A percentile compares a stretch with the other conserved stretches of the same genome.
Conservation (phyloP, 23 red algal species). For the Pyropia yezoensis region DNA sequence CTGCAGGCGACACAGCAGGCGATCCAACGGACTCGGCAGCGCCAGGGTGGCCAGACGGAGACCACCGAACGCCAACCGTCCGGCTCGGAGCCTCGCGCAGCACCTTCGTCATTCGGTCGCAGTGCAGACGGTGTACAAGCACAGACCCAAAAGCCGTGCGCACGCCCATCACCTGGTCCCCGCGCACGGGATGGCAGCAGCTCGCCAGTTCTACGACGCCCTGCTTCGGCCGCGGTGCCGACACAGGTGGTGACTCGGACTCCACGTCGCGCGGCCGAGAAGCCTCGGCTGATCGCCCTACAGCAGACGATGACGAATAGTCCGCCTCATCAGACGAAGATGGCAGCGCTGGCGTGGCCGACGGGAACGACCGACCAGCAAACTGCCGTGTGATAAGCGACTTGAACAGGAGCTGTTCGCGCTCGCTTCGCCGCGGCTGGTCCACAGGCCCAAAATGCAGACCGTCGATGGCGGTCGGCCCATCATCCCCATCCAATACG, state of each 20-base stretch:
- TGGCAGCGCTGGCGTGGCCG: too few relatives aligned
- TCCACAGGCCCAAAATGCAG: background rate
- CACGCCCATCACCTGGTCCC: slow-evolving; percentile 57
- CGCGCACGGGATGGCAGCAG: slow-evolving; percentile 64
- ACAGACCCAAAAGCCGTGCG: background rate
- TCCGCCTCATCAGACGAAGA: too few relatives aligned
- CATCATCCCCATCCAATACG: too few relatives aligned
- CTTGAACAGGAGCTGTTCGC: background rate
- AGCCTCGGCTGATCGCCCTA: too few relatives aligned
- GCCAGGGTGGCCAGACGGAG: too few relatives aligned
- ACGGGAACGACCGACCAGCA: too few relatives aligned
- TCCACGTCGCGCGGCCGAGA: too few relatives aligned
- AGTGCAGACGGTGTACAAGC: background rate
- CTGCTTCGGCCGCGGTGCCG: background rate
- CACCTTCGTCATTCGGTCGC: background rate
- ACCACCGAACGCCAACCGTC: background rate
- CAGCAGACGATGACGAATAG: too few relatives aligned
- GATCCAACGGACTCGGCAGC: too few relatives aligned
- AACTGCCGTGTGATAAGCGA: background rate
- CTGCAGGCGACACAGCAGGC: too few relatives aligned
- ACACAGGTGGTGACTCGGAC: too few relatives aligned
- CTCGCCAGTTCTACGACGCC: slow-evolving; percentile 20
- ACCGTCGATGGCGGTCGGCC: too few relatives aligned
- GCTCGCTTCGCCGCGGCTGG: background rate
- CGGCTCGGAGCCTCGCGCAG: background rate